Percentiles rank a stretch among this genome's conserved stretches.
Evolutionary conservation across 2,329 filamentous ascomycete species (phyloP).

Genomic region (Botryotinia globosa): DNA sequence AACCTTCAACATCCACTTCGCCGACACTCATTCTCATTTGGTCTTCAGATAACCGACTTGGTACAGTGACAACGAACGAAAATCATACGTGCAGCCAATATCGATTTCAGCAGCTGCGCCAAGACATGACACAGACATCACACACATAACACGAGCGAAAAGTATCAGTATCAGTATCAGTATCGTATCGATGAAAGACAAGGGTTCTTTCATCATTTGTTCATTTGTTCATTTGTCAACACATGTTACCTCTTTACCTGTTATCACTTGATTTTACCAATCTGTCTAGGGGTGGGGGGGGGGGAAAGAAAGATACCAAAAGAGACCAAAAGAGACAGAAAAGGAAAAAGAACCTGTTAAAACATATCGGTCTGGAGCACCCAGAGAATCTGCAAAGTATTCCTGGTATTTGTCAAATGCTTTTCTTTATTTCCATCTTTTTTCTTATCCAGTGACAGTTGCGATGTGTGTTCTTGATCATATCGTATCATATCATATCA

Average conservation of each 20-base stretch:
- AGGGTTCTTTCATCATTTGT: constrained; percentile 2
- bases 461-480: constrained; percentile 8
- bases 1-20: neutral
- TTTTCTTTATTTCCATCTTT: neutral
- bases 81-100: constrained; percentile 11
- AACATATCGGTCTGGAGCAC: neutral
- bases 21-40: neutral
- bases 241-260: neutral
- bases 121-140: constrained; percentile 1
- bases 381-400: constrained; percentile 4
- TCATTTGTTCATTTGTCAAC: neutral
- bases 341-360: neutral
- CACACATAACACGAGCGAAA: constrained; percentile 2
- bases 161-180: too few species aligned
- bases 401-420: neutral
- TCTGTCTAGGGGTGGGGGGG: neutral
- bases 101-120: constrained; percentile 8
- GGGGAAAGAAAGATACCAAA: neutral
- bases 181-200: neutral
- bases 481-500: constrained; percentile 6
- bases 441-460: neutral
- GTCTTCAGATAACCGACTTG: too few species aligned
- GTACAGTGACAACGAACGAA: constrained; percentile 8
- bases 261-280: neutral
- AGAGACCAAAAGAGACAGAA: neutral